Conservation (phyloP, 2,329 filamentous ascomycete species). For the Huntiella omanensis region DNA sequence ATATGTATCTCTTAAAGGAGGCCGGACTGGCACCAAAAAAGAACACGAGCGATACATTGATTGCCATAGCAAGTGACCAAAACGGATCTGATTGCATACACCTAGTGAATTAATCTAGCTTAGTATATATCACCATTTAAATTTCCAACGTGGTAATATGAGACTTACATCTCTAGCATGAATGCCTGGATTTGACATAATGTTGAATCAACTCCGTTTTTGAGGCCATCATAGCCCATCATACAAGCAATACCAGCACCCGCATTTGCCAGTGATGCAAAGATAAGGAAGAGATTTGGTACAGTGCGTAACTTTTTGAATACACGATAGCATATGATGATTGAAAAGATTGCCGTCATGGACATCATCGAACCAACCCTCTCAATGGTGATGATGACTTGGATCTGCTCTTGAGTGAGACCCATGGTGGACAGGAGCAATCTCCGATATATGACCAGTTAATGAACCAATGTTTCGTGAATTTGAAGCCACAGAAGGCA, state of each 20-base stretch:
- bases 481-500: no score
- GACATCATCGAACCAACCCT: conserved; percentile 35
- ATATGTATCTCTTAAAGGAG: conserved; percentile 53
- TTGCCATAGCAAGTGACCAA: conserved; percentile 67
- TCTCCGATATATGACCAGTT: no score
- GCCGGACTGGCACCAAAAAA: conserved; percentile 41
- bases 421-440: conserved; percentile 9
- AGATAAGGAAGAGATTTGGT: conserved; percentile 42
- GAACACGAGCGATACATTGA: conserved; percentile 59
- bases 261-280: conserved; percentile 39
- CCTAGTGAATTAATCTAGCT: conserved; percentile 22
- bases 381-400: conserved; percentile 29
- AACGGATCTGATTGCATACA: conserved; percentile 61
- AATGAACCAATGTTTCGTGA: no score
- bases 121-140: background rate
- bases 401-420: conserved; percentile 21
- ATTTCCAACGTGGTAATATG: background rate
- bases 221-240: conserved; percentile 48
- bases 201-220: conserved; percentile 29
- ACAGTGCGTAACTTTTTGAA: conserved; percentile 36
- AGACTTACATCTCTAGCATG: conserved; percentile 46
- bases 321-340: conserved; percentile 32
- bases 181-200: conserved; percentile 45
- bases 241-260: conserved; percentile 46
- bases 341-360: conserved; percentile 28